These are phyloP conservation scores for Alopecurus myosuroides DNA, from an alignment of 176 grass and related monocot species.

Conservation along the genomic window DNA sequence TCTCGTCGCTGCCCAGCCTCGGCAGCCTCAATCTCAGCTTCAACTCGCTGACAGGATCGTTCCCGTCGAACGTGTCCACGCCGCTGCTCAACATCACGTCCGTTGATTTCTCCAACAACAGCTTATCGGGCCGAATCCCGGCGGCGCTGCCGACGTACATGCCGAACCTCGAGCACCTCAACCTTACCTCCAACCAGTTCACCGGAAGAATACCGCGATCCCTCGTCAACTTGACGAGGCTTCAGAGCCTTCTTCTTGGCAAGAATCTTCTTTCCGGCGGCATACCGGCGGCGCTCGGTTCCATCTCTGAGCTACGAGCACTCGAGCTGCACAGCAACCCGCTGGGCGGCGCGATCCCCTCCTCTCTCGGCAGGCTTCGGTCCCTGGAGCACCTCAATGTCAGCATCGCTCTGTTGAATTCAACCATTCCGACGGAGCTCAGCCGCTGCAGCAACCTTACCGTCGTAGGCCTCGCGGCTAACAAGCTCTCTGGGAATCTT, in stretches of 20 bases:
- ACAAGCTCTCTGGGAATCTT: conserved; percentile 43
- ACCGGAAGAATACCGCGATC: conserved; percentile 34
- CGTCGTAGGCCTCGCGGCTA: conserved; percentile 41
- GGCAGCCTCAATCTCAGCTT: conserved; percentile 52
- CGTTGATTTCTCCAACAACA: conserved; percentile 59
- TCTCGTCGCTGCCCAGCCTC: conserved; percentile 41
- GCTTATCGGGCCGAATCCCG: conserved; percentile 33
- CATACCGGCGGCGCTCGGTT: conserved; percentile 41
- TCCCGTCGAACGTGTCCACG: conserved; percentile 34
- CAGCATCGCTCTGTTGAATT: conserved; percentile 35
- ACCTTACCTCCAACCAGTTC: conserved; percentile 43
- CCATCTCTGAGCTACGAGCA: conserved; percentile 29
- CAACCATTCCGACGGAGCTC: conserved; percentile 54
- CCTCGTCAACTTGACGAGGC: conserved; percentile 31
- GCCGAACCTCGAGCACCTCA: conserved; percentile 44
- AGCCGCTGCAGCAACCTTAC: conserved; percentile 51
- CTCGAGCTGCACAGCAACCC: conserved; percentile 54
- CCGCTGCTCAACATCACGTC: conserved; percentile 46
- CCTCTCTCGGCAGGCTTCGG: conserved; percentile 47
- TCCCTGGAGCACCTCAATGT: conserved; percentile 49
- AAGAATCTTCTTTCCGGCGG: conserved; percentile 42
- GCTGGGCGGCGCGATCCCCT: conserved; percentile 46
- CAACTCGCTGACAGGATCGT: conserved; percentile 53
- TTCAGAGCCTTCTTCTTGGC: conserved; percentile 43
- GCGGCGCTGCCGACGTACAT: conserved; percentile 17